Percentiles rank a stretch among this genome's conserved stretches.
These are phyloP conservation scores for Chrysanthemum lavandulifolium DNA, from an alignment of 129 eudicot species.

Conservation along the genomic window DNA sequence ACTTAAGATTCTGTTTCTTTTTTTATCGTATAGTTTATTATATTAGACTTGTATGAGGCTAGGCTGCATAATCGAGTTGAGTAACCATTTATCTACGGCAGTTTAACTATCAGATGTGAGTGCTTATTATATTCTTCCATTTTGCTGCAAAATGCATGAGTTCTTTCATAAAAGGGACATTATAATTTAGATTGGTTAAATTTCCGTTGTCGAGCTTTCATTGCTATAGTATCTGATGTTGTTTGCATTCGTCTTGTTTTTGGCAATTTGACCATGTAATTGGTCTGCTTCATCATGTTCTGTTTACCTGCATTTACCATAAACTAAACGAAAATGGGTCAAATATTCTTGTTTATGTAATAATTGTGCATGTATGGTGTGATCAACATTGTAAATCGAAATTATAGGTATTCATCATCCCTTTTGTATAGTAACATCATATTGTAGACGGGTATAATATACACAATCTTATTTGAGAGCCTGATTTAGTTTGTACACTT, in stretches of 20 bases:
- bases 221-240: too few species aligned
- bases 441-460: too few species aligned
- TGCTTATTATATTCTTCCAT: neutral
- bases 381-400: too few species aligned
- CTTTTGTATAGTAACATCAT: constrained; percentile 10
- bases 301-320: too few species aligned
- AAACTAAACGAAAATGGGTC: too few species aligned
- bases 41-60: neutral
- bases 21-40: neutral
- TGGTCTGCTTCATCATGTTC: too few species aligned
- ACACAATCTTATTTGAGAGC: neutral
- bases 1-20: neutral
- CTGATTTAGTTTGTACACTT: constrained; percentile 16
- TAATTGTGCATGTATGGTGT: too few species aligned
- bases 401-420: neutral
- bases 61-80: neutral
- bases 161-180: neutral
- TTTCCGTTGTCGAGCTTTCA: too few species aligned
- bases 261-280: too few species aligned
- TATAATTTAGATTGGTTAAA: too few species aligned
- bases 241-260: too few species aligned
- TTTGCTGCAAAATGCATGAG: constrained; percentile 4
- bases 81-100: constrained; percentile 9
- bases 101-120: constrained; percentile 7
- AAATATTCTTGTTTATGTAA: too few species aligned